phyloP scores from a whole-genome alignment of 495 filamentous ascomycete species.

The Extremus antarcticus region DNA sequence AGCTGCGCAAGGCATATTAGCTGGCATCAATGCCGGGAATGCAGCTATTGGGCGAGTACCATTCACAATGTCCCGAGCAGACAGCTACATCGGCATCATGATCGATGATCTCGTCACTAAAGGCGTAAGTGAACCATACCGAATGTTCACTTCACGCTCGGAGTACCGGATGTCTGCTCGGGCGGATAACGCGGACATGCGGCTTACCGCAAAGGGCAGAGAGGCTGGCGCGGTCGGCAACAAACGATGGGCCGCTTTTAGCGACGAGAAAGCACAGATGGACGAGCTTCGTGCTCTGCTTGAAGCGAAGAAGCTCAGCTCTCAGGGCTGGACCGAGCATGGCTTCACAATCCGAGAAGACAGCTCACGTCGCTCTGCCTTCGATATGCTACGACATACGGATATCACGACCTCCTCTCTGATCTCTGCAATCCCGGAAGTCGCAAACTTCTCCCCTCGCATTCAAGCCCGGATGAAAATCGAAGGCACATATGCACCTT shows the following conservation, averaged over 20 bases:
- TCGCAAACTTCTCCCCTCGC: conserved; percentile 43
- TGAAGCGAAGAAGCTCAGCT: conserved; percentile 39
- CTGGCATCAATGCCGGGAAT: conserved; percentile 86
- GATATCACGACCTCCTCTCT: conserved; percentile 46
- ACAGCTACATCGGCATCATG: conserved; percentile 97
- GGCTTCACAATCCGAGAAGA: conserved; percentile 60
- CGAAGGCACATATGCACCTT: conserved; percentile 75
- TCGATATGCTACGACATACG: conserved; percentile 61
- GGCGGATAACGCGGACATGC: conserved; percentile 84
- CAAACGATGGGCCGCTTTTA: conserved; percentile 62
- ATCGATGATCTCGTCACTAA: conserved; percentile 97
- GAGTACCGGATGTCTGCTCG: conserved; percentile 89
- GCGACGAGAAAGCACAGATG: conserved; percentile 50
- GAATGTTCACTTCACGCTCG: conserved; percentile 95
- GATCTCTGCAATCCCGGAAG: conserved; percentile 39
- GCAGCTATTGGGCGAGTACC: conserved; percentile 52
- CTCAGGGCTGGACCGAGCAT: conserved; percentile 52
- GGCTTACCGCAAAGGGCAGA: conserved; percentile 71
- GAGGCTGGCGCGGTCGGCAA: conserved; percentile 68
- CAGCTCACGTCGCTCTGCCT: conserved; percentile 49
- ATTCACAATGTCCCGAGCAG: conserved; percentile 63
- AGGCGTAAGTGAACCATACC: conserved; percentile 91
- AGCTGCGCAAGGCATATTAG: conserved; percentile 83
- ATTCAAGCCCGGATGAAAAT: conserved; percentile 61
- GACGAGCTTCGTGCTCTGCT: conserved; percentile 53